phyloP scores from a whole-genome alignment of 495 filamentous ascomycete species.

The Xylaria cubensis region DNA sequence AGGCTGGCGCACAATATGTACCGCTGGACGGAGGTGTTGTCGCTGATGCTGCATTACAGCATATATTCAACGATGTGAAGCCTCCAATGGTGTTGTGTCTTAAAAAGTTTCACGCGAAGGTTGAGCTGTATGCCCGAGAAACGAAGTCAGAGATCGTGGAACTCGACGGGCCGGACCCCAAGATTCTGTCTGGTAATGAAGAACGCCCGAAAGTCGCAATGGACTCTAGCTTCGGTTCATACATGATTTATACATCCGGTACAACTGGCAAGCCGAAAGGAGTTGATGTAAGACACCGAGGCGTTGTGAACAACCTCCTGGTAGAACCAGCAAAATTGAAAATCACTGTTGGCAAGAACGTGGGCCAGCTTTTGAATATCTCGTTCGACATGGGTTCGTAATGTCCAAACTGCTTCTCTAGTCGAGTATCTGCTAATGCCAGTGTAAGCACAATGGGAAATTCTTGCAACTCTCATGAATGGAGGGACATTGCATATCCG shows the following conservation, averaged over 20 bases:
- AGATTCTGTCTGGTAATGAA: constrained; percentile 20
- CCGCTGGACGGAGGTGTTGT: constrained; percentile 51
- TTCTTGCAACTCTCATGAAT: constrained; percentile 47
- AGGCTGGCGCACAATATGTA: constrained; percentile 59
- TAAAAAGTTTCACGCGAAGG: constrained; percentile 28
- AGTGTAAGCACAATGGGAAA: constrained; percentile 46
- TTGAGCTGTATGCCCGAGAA: constrained; percentile 23
- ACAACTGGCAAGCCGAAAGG: constrained; percentile 52
- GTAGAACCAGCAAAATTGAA: constrained; percentile 42
- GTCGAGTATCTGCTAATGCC: constrained; percentile 20
- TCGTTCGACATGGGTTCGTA: constrained; percentile 51
- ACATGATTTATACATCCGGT: constrained; percentile 53
- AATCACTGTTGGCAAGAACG: constrained; percentile 45
- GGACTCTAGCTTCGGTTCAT: constrained; percentile 43
- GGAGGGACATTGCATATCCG: constrained; percentile 46
- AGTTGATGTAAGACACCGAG: constrained; percentile 45
- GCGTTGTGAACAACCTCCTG: constrained; percentile 43
- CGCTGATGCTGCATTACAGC: constrained; percentile 39
- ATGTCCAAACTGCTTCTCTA: neutral
- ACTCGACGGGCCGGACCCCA: constrained; percentile 25
- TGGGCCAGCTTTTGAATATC: constrained; percentile 46
- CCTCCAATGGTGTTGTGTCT: constrained; percentile 31
- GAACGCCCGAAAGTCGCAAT: constrained; percentile 31
- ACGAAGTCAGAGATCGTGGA: constrained; percentile 19
- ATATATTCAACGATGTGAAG: constrained; percentile 40